A percentile compares a stretch with the other conserved stretches of the same genome.
Evolutionary conservation across 805 yeast genomes (phyloP).

Genomic region (Cyberlindnera mississippiensis): DNA sequence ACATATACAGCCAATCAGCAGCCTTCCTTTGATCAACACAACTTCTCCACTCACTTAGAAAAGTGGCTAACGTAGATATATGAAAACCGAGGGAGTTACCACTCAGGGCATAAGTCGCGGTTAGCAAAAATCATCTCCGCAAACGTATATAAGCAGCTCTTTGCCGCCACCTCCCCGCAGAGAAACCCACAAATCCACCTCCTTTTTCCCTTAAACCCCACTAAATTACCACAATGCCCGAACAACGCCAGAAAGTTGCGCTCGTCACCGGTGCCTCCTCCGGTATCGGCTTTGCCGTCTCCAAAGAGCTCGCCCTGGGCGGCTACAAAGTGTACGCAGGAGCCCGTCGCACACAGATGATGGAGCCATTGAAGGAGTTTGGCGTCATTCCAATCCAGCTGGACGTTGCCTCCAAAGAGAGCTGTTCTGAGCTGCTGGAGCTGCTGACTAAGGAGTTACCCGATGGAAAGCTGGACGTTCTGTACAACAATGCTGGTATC

Average conservation of each 20-base stretch:
- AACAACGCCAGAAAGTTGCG: constrained; percentile 30
- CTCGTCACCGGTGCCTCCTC: constrained; percentile 54
- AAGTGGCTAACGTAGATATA: too few species aligned
- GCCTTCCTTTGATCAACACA: too few species aligned
- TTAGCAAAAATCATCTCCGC: too few species aligned
- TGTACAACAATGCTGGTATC: constrained; percentile 76
- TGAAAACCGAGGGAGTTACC: too few species aligned
- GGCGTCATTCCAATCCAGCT: constrained; percentile 44
- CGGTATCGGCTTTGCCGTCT: constrained; percentile 49
- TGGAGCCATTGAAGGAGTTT: constrained; percentile 44
- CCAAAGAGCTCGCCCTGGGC: constrained; percentile 45
- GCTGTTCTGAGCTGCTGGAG: constrained; percentile 41
- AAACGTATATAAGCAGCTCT: too few species aligned
- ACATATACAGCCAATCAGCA: too few species aligned
- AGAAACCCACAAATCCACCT: background rate
- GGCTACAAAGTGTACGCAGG: constrained; percentile 68
- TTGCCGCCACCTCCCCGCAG: too few species aligned
- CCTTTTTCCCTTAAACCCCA: background rate
- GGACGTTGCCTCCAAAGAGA: constrained; percentile 54
- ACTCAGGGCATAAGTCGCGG: too few species aligned
- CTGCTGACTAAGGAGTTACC: constrained; percentile 37
- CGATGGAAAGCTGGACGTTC: constrained; percentile 50
- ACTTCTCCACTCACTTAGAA: too few species aligned
- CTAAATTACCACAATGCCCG: background rate
- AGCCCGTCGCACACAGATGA: constrained; percentile 62